Evolutionary conservation across 805 yeast genomes (phyloP), one percentile per base, ranked within the genome.

Genomic region (Teunomyces lycoperdinae): DNA sequence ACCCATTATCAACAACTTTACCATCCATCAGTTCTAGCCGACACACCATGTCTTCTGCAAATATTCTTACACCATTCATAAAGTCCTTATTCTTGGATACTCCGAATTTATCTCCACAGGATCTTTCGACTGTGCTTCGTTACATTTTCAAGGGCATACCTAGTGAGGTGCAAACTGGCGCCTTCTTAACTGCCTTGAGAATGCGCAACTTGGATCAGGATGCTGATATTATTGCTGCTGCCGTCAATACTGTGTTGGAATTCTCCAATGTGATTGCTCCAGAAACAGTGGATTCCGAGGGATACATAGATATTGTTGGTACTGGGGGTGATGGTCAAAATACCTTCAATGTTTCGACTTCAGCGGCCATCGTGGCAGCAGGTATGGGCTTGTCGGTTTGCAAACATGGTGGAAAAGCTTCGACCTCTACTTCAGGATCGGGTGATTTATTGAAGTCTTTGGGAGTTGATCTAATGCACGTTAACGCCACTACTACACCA

Each of bases 291-390:
- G 79, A 77, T 34, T 57, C 68, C 1, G 66, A 64, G 1, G 86
- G 86, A 0, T 85, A 78, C 55, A 75, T 85, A 5, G 99, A 94
- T 64, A 88, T 94, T 28, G 99, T 94, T 5, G 99, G 99, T 1
- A 94, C 99, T 0, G 99, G 99, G 26, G 99, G 99, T 11, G 99
- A 94, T 63, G 97, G 97, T 1, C 96, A 94, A 62, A 86, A 94
- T 63, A 94, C 99, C 0, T 94, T 94, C 71, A 94, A 94, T 58
- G 99, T 94, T 2, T 86, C 96, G 11, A 94, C 99, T 0, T 88
- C 97, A 2, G 76, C 97, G 1, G 97, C 97, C 1, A 89, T 94
- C 42, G 90, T 94, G 2, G 94, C 90, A 0, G 89, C 98, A 0
- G 99, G 99, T 6, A 85, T 89, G 74, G 80, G 80, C 1, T 66